Evolutionary conservation across 2,329 filamentous ascomycete genomes (phyloP), one percentile per base, ranked within the genome.

Genomic region (Penicillium fuscoglaucum): DNA sequence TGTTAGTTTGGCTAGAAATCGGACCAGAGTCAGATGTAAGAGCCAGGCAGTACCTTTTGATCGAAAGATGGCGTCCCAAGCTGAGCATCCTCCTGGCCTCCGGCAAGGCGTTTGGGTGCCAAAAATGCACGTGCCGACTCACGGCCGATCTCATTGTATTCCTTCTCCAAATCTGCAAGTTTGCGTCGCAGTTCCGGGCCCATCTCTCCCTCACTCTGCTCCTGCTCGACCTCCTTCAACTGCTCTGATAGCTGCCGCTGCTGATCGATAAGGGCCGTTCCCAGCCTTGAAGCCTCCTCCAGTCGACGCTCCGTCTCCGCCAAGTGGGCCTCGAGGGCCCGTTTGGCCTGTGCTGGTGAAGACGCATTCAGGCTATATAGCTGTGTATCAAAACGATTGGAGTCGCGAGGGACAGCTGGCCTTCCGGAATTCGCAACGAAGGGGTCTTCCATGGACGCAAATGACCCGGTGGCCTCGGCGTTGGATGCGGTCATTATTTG

Each of bases 91-190:
- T 91, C 89, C 61, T 83, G 85, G 72, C 89, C 92, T 19, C 89
- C 85, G 24, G 91, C 85, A 69, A 91, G 85, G 10, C 84, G 81
- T 74, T 92, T 92, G 66, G 95, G 95, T 35, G 87, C 90, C 60
- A 98, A 79, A 72, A 97, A 93, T 2, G 91, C 92, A 64, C 93
- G 85, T 44, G 93, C 91, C 48, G 90, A 95, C 73, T 98, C 93
- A 62, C 89, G 84, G 13, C 93, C 92, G 47, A 98, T 88, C 71
- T 97, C 93, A 73, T 96, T 93, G 78, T 96, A 98, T 70, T 99
- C 95, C 74, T 87, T 90, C 75, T 99, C 95, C 59, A 99, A 87
- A 62, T 96, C 92, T 15, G 86, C 83, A 53, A 99, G 83, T 76
- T 90, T 92, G 69, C 89, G 84, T 59, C 90, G 90, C 68, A 99